Evolutionary conservation across 768 basidiomycete species (phyloP), one percentile per base, ranked within the genome.

Genomic region (Suillus discolor): DNA sequence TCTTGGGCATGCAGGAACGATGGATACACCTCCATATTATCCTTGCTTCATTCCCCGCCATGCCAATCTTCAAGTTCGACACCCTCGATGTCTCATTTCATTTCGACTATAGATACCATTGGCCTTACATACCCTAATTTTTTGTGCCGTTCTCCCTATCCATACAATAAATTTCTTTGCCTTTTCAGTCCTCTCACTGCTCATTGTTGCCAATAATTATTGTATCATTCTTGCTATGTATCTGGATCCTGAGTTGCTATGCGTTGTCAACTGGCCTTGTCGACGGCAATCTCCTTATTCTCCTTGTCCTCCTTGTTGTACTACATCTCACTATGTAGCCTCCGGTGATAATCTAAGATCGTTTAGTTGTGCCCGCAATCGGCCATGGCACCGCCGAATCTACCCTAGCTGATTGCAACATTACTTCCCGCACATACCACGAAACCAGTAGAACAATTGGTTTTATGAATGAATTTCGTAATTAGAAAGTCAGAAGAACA

Each of bases 181-280:
- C 38, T 7, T 25, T 59, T 59, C 38, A 1, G 57, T 59, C 18
- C 41, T 18, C 39, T 12, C 16, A 16, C 39, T 41, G 57, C 23
- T 11, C 12, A 6, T 39, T 25, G 16, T 18, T 59, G 39, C 16
- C 12, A n/a, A 59, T 59, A 16, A 59, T 59, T 39, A 16, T 59
- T 6, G 11, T 18, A 18, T 60, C n/a, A 16, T 31, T 31, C 18
- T 42, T 60, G 25, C 25, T 42, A 41, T 60, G 59, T 42, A 42
- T 8, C 12, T 28, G 28, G 18, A 6, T 25, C 41, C 5, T 7
- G 6, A 42, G 59, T 20, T 28, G 59, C 59, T 60, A 31, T 60
- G 59, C 42, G 41, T 60, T 60, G 59, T 20, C 41, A 60, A 28
- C 59, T 13, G 54, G 59, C 41, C 59, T 60, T 60, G 59, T 28